Evolutionary conservation across 164 flowering plant species (phyloP), one percentile per base, ranked within the genome.

Genomic region (Dillenia turbinata): DNA sequence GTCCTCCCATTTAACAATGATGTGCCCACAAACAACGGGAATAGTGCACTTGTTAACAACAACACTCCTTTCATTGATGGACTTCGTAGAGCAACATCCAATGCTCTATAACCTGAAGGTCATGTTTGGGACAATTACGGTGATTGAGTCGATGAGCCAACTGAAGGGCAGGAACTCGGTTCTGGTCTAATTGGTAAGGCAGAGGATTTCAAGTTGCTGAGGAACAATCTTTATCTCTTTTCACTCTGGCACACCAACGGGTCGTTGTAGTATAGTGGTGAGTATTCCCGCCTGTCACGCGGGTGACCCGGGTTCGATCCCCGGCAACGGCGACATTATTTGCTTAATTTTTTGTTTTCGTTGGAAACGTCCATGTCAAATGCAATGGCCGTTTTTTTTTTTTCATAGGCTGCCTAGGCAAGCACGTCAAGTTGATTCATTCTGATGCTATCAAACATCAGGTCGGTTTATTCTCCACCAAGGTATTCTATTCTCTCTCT

Each of bases 51-150:
- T 16, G 49, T 47, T 57, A 66, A 65, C 74, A 56, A 65, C 69
- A 65, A 83, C 85, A 59, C 58, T 17, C 76, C 78, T 6, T 69
- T 72, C 67, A 66, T 70, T 9, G 65, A 76, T 52, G 77, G 75
- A 55, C 68, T 75, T 9, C 69, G 69, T 12, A 77, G 68, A 9
- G 60, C 3, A 12, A 24, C 67, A 9, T 45, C 64, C 17, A 51
- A 50, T 19, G 47, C 51, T 0, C 1, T 58, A 54, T 72, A 40
- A 70, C 77, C 22, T 58, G 60, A 73, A 75, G 52, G 80, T 85
- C 1, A 72, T 75, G 79, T 83, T 86, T 17, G 92, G 92, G 45
- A 87, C 86, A 12, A 59, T 86, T 72, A 85, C 85, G 5, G 92
- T 75, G 17, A 76, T 84, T 14, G 88, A 84, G 40, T 4, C 47